phyloP scores from a whole-genome alignment of 768 basidiomycete genomes.

The Auricularia heimuer region DNA sequence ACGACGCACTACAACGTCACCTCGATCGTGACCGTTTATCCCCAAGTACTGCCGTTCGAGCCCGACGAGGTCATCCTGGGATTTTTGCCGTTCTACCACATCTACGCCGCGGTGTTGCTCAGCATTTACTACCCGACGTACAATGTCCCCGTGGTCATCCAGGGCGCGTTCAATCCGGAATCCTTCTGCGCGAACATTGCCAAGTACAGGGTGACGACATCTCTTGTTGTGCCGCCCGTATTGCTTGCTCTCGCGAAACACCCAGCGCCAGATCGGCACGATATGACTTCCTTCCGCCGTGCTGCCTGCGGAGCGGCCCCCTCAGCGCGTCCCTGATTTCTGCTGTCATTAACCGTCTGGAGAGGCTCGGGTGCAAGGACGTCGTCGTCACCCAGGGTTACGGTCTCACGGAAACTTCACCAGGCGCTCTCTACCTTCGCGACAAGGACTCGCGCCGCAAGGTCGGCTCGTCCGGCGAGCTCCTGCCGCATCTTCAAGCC shows the following conservation, averaged over 20 bases:
- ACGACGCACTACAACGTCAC: constrained; percentile 47
- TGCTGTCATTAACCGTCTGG: constrained; percentile 31
- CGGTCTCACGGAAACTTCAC: constrained; percentile 78
- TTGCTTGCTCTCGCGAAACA: constrained; percentile 64
- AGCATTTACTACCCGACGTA: constrained; percentile 1
- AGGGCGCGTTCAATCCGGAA: constrained; percentile 48
- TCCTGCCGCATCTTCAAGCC: constrained; percentile 69
- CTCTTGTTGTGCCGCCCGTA: constrained; percentile 75
- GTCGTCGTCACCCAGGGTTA: constrained; percentile 37
- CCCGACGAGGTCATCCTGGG: constrained; percentile 46
- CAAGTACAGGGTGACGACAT: constrained; percentile 47
- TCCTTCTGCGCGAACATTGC: constrained; percentile 57
- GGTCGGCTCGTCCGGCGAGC: constrained; percentile 48
- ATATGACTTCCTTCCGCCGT: constrained; percentile 47
- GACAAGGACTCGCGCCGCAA: constrained; percentile 34
- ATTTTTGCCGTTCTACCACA: constrained; percentile 43
- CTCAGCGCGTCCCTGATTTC: constrained; percentile 53
- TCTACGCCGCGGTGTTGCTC: constrained; percentile 5
- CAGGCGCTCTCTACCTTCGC: constrained; percentile 51
- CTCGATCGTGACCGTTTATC: constrained; percentile 45
- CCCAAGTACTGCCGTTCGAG: constrained; percentile 31
- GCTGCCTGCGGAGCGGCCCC: constrained; percentile 72
- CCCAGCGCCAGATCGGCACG: constrained; percentile 52
- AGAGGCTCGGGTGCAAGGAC: constrained; percentile 14
- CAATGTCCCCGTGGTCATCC: constrained; percentile 19